Evolutionary conservation across 202 grass and related monocot genomes (phyloP), one percentile per base, ranked within the genome.

Genomic region (Eragrostis tef): DNA sequence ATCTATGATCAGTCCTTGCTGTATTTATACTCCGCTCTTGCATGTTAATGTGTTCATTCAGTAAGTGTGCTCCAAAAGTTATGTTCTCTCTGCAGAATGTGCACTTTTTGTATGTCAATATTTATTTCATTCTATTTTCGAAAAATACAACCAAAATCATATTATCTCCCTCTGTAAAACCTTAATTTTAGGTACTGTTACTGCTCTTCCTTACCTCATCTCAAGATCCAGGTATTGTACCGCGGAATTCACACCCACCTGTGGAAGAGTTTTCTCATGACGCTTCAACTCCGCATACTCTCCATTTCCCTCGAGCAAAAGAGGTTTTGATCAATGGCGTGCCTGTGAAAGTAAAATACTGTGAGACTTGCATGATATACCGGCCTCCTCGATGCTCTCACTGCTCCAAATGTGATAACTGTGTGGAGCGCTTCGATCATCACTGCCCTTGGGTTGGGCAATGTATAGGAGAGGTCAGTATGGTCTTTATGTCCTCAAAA

Each of bases 341-440:
- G 7, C 78, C 29, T 10, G 85, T 94, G 66, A 92, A 88, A 84
- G 67, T 92, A 52, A 97, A 97, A 88, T 97, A 94, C 56, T 97
- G 94, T 94, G 89, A 94, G 22, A 94, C 94, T 64, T 97, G 94
- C 87, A 94, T 94, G 94, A 71, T 97, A 77, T 97, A 87, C 51
- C 89, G 91, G 15, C 89, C 89, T 87, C 89, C 91, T 60, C 91
- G 94, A 25, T 97, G 84, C 41, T 90, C 87, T 36, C 94, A 97
- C 77, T 97, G 91, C 72, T 90, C 89, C 29, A 89, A 90, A 87
- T 97, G 94, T 57, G 80, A 94, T 82, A 97, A 94, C 54, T 97
- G 91, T 75, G 91, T 97, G n/a, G 89, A 94, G 68, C 86, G 89
- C 12, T 94, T 97, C 85, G 94, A 97, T 87, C 94, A 97, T 81